These are phyloP conservation scores for Solanum infundibuliforme DNA, from an alignment of 257 asterid genomes.

Conservation along the genomic window DNA sequence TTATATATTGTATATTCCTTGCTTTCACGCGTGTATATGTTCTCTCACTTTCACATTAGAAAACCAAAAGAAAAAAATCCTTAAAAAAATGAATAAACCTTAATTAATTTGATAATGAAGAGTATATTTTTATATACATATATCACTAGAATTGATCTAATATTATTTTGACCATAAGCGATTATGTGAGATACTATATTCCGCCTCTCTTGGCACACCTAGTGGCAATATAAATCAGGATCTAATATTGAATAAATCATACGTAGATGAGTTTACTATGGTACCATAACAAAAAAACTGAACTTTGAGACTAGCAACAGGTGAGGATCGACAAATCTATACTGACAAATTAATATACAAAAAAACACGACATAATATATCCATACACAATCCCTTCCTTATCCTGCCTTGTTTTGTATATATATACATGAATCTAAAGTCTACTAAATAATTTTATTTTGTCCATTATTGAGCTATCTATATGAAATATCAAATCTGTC, in stretches of 20 bases:
- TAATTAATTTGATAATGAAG: background rate
- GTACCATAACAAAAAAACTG: fast-evolving
- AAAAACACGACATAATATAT: background rate
- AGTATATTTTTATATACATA: background rate
- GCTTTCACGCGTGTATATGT: background rate
- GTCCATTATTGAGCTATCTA: background rate
- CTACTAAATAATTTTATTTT: background rate
- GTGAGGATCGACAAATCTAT: background rate
- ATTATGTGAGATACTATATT: background rate
- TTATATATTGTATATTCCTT: background rate
- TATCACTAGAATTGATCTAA: background rate
- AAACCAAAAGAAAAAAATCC: background rate
- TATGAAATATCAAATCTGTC: background rate
- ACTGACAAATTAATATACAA: background rate
- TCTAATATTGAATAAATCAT: background rate
- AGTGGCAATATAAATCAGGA: background rate
- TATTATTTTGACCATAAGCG: fast-evolving
- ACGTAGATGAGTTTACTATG: fast-evolving
- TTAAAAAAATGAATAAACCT: background rate
- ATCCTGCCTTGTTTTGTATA: background rate
- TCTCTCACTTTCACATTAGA: background rate
- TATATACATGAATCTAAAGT: background rate
- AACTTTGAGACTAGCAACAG: background rate
- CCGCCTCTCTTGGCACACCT: background rate
- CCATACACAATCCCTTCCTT: background rate